Percentiles rank a stretch among this genome's conserved stretches.
Conservation (phyloP, 352 stramenopile genomes). For the Paralagenidium karlingii region DNA sequence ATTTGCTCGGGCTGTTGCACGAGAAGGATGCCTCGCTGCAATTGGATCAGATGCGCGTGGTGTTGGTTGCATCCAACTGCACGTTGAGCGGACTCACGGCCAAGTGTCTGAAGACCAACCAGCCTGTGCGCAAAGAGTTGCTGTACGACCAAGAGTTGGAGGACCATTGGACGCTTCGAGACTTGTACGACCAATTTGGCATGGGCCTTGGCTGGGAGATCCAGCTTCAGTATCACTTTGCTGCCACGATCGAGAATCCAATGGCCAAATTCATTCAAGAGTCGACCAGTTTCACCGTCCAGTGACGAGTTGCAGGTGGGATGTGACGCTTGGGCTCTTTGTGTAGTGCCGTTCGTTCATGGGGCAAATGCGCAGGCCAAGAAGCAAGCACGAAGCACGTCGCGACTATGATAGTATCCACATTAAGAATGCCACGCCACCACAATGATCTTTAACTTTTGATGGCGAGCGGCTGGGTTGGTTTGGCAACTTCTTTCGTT, state of each 20-base stretch:
- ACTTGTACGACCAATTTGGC: constrained; percentile 78
- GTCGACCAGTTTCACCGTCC: too few relatives aligned
- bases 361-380: too few relatives aligned
- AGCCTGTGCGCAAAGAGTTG: constrained; percentile 39
- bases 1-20: constrained; percentile 20
- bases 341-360: too few relatives aligned
- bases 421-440: too few relatives aligned
- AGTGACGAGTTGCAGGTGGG: too few relatives aligned
- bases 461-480: too few relatives aligned
- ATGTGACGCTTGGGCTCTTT: too few relatives aligned
- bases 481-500: too few relatives aligned
- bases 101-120: constrained; percentile 1
- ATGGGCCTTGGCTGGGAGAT: constrained; percentile 57
- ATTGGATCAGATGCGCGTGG: constrained; percentile 40
- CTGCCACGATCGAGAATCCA: constrained; percentile 50
- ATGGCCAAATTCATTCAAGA: constrained; percentile 55
- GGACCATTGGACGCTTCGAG: constrained; percentile 48
- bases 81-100: constrained; percentile 25
- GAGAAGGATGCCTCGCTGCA: constrained; percentile 11
- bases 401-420: too few relatives aligned
- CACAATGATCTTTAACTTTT: too few relatives aligned
- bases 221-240: constrained; percentile 68
- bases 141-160: constrained; percentile 63
- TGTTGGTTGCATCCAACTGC: constrained; percentile 40
- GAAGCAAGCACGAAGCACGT: too few relatives aligned